Evolutionary conservation across 495 filamentous ascomycete genomes (phyloP), one percentile per base, ranked within the genome.

Genomic region (Neurospora sp.): DNA sequence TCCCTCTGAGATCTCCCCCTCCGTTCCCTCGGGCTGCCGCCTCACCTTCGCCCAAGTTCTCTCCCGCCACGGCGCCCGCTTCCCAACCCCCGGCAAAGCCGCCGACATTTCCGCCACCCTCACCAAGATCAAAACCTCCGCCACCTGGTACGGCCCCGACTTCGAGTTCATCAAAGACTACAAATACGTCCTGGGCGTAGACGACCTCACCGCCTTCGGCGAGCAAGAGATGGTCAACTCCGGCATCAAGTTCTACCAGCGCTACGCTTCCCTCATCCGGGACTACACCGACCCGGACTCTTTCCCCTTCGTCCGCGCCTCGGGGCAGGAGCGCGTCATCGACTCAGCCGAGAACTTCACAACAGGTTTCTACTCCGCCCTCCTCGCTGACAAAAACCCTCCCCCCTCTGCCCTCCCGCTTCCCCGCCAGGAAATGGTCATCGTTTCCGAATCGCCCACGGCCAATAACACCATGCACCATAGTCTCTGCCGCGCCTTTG

Each of bases 31-130:
- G 4, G 81, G 82, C 37, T 97, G 94, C 83, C 79, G 87, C 65
- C 78, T 95, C 73, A 93, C 89, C 42, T 94, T 96, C 78, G 93
- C 86, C 11, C 92, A 94, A 75, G 80, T 94, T 18, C 86, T 97
- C 71, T 92, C 91, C 10, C 88, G 94, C 16, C 94, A 97, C 80
- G 94, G 93, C n/a, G 92, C 92, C 16, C 86, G 94, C 72, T 90
- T 91, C 77, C 94, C 94, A 11, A 96, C 93, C 0, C 73, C 78
- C 4, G 80, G 81, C 44, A 94, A 93, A 82, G 84, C 88, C 12
- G 71, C 76, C 11, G 74, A 74, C 16, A 94, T 94, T 80, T 80
- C 78, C 38, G 75, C 77, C 37, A 82, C 89, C 27, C 83, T 96
- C 69, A 74, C 85, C 18, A 83, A 82, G 10, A 90, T 97, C 75